These are phyloP conservation scores for Ajuga reptans DNA, from an alignment of 305 asterid species.

Conservation along the genomic window DNA sequence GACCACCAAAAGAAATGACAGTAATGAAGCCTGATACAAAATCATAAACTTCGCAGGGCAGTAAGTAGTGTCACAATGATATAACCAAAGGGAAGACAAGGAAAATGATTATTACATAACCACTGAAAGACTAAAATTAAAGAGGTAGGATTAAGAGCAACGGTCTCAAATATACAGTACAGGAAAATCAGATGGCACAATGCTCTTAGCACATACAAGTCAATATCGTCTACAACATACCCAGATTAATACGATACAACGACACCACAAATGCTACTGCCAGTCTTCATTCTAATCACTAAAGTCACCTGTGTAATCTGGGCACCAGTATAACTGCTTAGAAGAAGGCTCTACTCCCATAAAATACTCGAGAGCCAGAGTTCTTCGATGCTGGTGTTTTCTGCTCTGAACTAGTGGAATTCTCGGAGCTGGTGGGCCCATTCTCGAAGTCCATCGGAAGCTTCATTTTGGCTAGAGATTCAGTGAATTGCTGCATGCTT, in stretches of 20 bases:
- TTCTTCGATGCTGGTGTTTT: slow-evolving; percentile 53
- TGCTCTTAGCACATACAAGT: slow-evolving; percentile 26
- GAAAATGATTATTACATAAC: slow-evolving; percentile 19
- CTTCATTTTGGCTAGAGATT: slow-evolving; percentile 58
- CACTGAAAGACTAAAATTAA: slow-evolving; percentile 13
- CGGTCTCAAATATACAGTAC: slow-evolving; percentile 21
- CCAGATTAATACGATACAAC: slow-evolving; percentile 21
- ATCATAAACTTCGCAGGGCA: neutral
- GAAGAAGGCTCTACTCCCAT: slow-evolving; percentile 54
- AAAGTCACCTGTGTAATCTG: slow-evolving; percentile 34
- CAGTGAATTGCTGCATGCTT: slow-evolving; percentile 63
- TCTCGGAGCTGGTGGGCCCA: slow-evolving; percentile 51
- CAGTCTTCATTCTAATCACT: slow-evolving; percentile 37
- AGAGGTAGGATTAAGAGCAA: slow-evolving; percentile 23
- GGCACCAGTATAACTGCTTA: slow-evolving; percentile 22
- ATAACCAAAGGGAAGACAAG: neutral
- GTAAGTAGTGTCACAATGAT: neutral
- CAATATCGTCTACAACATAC: slow-evolving; percentile 28
- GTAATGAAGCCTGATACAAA: neutral
- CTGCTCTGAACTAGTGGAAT: slow-evolving; percentile 55
- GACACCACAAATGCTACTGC: slow-evolving; percentile 30
- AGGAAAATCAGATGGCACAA: slow-evolving; percentile 20
- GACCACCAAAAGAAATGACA: neutral
- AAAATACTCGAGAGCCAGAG: slow-evolving; percentile 67
- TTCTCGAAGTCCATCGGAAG: slow-evolving; percentile 48